Evolutionary conservation across 2,329 filamentous ascomycete genomes (phyloP), one percentile per base, ranked within the genome.

Genomic region (Cladophialophora chaetospira): DNA sequence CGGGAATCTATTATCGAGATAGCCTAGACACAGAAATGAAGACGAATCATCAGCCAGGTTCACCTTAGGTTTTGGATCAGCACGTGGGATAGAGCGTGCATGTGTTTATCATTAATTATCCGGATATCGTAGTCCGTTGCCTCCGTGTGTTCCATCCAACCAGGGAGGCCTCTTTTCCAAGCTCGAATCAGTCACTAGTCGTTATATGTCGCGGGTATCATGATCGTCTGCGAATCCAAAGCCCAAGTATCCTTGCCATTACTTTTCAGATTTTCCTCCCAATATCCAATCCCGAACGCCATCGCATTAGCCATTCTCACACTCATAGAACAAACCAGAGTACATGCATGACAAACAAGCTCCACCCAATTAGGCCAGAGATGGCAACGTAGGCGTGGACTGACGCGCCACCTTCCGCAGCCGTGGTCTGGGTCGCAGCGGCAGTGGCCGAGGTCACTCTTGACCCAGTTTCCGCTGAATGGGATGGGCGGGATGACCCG

Each of bases 1-100:
- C 29, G 85, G 55, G 13, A 48, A 44, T 26, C 26, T 58, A n/a
- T 15, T 56, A 31, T 61, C 50, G 40, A 43, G 19, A 15, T 56
- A 35, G 42, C 38, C 46, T 8, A 25, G 11, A 49, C 23, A 23
- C 8, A 19, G 31, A 31, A 13, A 51, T 42, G 47, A 40, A 43
- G 5, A 28, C 42, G 21, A 38, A 21, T 40, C 3, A 40, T 21
- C 36, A 40, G 13, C 23, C 36, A 40, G 17, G 36, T 9, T 40
- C 15, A 13, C 23, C n/a, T 46, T 50, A n/a, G 8, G 8, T 52
- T 53, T 21, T 15, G 15, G 33, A 44, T 28, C 28, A 26, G 11
- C 49, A 25, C 15, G 23, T 19, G 21, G 35, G 29, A 25, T 44
- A 40, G 28, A 6, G 11, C 42, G 40, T 35, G 11, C 25, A 44